Conservation (phyloP, 2,329 filamentous ascomycete species). For the Bipolaris gigantea region DNA sequence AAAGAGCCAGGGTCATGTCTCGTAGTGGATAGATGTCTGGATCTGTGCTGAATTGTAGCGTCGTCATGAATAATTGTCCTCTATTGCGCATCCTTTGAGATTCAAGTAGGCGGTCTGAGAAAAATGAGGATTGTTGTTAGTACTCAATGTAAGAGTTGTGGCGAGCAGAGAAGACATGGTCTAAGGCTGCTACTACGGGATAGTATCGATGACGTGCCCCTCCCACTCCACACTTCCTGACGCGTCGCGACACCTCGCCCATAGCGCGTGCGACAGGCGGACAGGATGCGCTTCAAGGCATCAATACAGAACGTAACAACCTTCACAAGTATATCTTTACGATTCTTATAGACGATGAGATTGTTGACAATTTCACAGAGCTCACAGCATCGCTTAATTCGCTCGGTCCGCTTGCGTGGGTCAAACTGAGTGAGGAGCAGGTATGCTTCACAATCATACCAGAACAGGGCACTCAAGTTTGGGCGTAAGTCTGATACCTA, state of each 20-base stretch:
- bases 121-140: not conserved
- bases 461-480: slow-evolving; percentile 92
- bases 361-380: slow-evolving; percentile 47
- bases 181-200: not conserved
- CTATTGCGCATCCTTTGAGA: not conserved
- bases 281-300: slow-evolving; percentile 57
- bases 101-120: accelerated
- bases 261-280: slow-evolving; percentile 13
- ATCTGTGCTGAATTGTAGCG: not conserved
- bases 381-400: slow-evolving; percentile 65
- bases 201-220: slow-evolving; percentile 8
- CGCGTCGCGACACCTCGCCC: slow-evolving; percentile 23
- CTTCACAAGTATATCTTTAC: slow-evolving; percentile 53
- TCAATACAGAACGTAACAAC: slow-evolving; percentile 55
- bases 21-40: not conserved
- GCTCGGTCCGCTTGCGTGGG: slow-evolving; percentile 83
- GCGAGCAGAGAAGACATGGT: not conserved
- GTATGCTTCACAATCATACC: slow-evolving; percentile 95
- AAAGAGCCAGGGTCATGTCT: not conserved
- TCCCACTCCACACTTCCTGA: slow-evolving; percentile 13
- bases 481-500: slow-evolving; percentile 67
- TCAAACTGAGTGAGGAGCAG: slow-evolving; percentile 82
- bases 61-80: not conserved
- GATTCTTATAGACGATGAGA: accelerated
- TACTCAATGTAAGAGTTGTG: not conserved